Evolutionary conservation across 2,329 filamentous ascomycete species (phyloP), one percentile per base, ranked within the genome.

Genomic region (Gnomoniopsis sp.): DNA sequence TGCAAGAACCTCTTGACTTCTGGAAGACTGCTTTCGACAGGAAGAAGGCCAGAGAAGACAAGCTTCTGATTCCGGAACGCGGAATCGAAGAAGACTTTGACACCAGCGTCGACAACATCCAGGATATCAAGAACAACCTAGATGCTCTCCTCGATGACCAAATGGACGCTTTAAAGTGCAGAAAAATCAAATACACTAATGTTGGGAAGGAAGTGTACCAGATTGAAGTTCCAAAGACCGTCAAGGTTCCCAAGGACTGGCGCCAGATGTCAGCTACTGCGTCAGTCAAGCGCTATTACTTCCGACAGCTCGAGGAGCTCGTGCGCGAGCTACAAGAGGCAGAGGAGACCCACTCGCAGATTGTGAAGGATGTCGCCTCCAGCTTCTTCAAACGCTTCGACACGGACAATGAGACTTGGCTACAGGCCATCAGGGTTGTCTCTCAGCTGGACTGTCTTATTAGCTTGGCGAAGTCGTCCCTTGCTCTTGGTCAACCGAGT

Each of bases 181-280:
- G 83, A 64, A 82, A 83, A 0, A 81, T 93, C 62, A 87, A 87
- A 69, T 95, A 87, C 66, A 86, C 86, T 30, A 91, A 98, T 69
- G 89, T 96, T 8, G 95, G 95, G 62, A 99, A 99, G 71, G 95
- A 99, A 69, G 91, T 99, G 54, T 98, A 96, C 74, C 93, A 99
- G 74, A 81, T 99, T 12, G 95, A 99, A 71, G 88, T 91, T 0
- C 93, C 95, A 0, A 96, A 95, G 72, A 77, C 78, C 1, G 78
- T 90, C 68, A 96, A 96, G 72, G 86, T 99, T 2, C 95, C 95
- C 0, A 89, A 89, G 64, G 85, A 79, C 66, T 99, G 95, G 93
- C 88, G 92, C 63, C 93, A 98, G 70, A 97, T 98, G 92, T 98
- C 95, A 4, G 89, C 93, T 0, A 98, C 95, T 0, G 85, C 89